A percentile compares a stretch with the other conserved stretches of the same genome.
phyloP scores from a whole-genome alignment of 1,139 yeast species.

The Lodderomyces oxycetoniae region DNA sequence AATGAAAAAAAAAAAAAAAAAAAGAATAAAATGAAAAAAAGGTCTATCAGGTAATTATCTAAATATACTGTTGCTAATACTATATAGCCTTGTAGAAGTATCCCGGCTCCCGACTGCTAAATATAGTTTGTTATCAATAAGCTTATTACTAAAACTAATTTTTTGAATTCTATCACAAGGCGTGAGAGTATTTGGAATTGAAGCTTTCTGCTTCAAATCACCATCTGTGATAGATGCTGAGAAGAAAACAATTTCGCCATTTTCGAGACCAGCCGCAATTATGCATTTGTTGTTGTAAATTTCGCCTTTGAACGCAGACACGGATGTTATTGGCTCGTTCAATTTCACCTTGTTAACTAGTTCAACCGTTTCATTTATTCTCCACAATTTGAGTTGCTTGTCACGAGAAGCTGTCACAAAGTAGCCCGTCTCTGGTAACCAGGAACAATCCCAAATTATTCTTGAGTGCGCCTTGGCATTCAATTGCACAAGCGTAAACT shows the following conservation, averaged over 20 bases:
- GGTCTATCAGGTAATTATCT: no score
- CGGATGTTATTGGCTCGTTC: slow-evolving; percentile 63
- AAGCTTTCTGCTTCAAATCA: slow-evolving; percentile 23
- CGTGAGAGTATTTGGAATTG: slow-evolving; percentile 34
- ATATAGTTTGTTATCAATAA: slow-evolving; percentile 18
- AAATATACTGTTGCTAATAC: no score
- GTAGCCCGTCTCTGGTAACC: slow-evolving; percentile 42
- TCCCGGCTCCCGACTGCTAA: slow-evolving; percentile 73
- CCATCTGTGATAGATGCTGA: slow-evolving; percentile 20
- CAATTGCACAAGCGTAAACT: slow-evolving; percentile 41
- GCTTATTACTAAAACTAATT: slow-evolving; percentile 47
- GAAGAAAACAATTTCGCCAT: slow-evolving; percentile 36
- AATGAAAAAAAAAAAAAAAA: no score
- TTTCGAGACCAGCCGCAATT: slow-evolving; percentile 71
- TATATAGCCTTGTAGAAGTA: slow-evolving; percentile 58
- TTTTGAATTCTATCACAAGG: slow-evolving; percentile 63
- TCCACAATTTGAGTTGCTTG: slow-evolving; percentile 73
- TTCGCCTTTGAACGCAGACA: slow-evolving; percentile 43
- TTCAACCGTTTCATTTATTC: slow-evolving; percentile 23
- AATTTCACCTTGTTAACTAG: slow-evolving; percentile 35
- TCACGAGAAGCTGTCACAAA: slow-evolving; percentile 91
- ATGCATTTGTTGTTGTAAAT: slow-evolving; percentile 19
- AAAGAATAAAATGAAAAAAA: no score
- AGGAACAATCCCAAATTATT: slow-evolving; percentile 93
- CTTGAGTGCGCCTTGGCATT: slow-evolving; percentile 77